Evolutionary conservation across 2,329 filamentous ascomycete species (phyloP), one percentile per base, ranked within the genome.

Genomic region (Xenoacremonium recifei): DNA sequence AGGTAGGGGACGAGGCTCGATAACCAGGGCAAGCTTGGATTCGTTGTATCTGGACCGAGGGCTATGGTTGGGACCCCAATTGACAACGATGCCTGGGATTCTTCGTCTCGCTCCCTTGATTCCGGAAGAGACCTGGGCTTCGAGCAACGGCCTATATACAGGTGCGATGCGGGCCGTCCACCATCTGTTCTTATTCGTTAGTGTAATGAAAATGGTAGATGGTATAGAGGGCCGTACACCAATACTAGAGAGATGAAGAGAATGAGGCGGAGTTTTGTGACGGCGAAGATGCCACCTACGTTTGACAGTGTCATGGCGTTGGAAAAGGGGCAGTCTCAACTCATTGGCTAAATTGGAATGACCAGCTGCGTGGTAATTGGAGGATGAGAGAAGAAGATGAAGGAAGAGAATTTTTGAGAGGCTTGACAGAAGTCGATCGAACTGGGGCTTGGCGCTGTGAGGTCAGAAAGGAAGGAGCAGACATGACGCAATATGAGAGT

Each of bases 11-110:
- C 72, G 67, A 12, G 68, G 65, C 59, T 77, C 75, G 50, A 79
- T 71, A n/a, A 79, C 51, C 11, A 79, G 64, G 27, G 75, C 75
- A 20, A 78, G 57, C 51, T 77, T 78, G 39, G 73, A 71, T 15
- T 64, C 54, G 51, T 79, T 76, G 55, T 66, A 73, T 12, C 59
- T 62, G 13, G 57, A 48, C 21, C 60, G 61, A 6, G 65, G 63
- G 48, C 67, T 58, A 17, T 49, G 48, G 16, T 50, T 47, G 2
- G 58, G 47, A 23, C 53, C 49, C 69, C 68, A 71, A 51, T 69
- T 66, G 37, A 71, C 59, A 42, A 66, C 67, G 50, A 72, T 59
- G 31, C 51, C 53, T 9, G 67, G 67, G 2, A 69, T 65, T 47
- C 62, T 67, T 42, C 65, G 65, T 21, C 62, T 59, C 1, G 68